Conservation (phyloP, 441 rosid genomes). For the Viola pubescens region DNA sequence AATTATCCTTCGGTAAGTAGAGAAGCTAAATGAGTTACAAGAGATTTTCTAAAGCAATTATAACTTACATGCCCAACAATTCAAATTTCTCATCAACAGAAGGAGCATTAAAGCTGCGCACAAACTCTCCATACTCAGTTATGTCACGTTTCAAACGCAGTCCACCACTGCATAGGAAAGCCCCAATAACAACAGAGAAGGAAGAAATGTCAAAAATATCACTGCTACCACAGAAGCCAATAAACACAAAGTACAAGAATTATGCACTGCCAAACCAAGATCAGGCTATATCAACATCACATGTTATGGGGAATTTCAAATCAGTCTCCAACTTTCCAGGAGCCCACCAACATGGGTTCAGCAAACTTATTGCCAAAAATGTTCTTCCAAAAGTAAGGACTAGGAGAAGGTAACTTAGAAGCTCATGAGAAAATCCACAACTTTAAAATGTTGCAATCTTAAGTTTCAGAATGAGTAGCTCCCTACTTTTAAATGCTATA, state of each 20-base stretch:
- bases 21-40: not conserved
- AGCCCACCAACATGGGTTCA: not conserved
- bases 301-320: not conserved
- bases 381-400: not conserved
- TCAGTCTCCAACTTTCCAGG: constrained; percentile 1
- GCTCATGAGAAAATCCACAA: not conserved
- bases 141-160: constrained; percentile 93
- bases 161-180: constrained; percentile 62
- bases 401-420: not conserved
- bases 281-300: not conserved
- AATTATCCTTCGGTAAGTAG: constrained; percentile 11
- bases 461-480: not conserved
- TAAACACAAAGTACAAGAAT: not conserved
- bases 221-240: not conserved
- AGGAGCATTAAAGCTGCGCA: constrained; percentile 81
- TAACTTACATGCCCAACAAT: constrained; percentile 81
- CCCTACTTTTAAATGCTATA: not conserved
- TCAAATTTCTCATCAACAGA: constrained; percentile 95
- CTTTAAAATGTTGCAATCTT: not conserved
- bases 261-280: not conserved
- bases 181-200: constrained; percentile 3
- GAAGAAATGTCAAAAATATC: constrained; percentile 9
- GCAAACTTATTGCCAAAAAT: not conserved
- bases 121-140: constrained; percentile 84
- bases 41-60: constrained; percentile 1